Base-by-base conservation (phyloP, 2,329 filamentous ascomycete species). In the Penicillium digitatum region DNA sequence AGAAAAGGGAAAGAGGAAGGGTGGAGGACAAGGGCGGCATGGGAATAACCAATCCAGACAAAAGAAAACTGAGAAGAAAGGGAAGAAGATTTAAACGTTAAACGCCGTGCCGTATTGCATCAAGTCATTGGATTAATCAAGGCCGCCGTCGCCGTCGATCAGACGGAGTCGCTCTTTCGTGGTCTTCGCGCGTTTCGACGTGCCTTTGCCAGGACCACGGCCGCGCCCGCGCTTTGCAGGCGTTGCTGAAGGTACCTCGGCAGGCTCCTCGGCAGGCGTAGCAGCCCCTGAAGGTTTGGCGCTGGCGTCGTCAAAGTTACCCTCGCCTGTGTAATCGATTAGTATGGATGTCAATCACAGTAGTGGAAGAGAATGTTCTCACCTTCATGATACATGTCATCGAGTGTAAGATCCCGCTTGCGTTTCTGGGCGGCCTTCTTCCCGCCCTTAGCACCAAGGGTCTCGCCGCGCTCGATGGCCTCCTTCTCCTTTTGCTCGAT, bases 301-400 rank as follows among this genome's bases (percentile, higher is more conserved):
- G 65, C 82, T 87, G 46, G 81, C 82, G 71, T 95, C 91, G 65
- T 97, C 93, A 75, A 99, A 99, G 72, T 96, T 86, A 57, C 94
- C 94, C 81, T 99, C 94, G 67, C 93, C 93, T 97, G 68, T 40
- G 32, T 26, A 20, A 32, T 48, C 42, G 16, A 40, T 62, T 57
- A 61, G 58, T 46, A 38, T 48, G 24, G 9, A 38, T 35, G 5
- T 35, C 9, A 31, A 31, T 39, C 18, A 22, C 24, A 31, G 9
- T 3, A 10, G 10, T 34, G 3, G 35, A 27, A 5, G 8, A 18
- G 49, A 5, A 12, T 27, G 26, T n/a, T 77, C 89, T 86, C 74
- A 96, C 94, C 94, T 82, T 99, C 94, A 72, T 99, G 94, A 77
- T 99, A 99, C 89, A 99, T 91, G 70, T 96, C 93, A 72, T 97